phyloP scores from a whole-genome alignment of 2,329 filamentous ascomycete genomes.

The Aspergillus nomiae region DNA sequence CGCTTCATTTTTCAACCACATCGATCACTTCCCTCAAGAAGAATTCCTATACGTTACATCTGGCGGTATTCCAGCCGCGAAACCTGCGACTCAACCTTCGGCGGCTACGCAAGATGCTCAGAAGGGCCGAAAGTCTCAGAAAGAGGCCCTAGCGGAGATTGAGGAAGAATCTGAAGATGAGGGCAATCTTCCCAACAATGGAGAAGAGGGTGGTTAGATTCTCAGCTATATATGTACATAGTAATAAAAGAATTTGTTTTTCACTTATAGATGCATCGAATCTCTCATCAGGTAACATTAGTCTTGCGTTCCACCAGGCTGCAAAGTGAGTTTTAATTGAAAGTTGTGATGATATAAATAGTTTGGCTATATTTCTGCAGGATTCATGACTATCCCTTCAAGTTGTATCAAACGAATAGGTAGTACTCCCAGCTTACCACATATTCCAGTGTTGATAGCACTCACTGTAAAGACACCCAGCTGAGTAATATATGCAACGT shows the following conservation, averaged over 20 bases:
- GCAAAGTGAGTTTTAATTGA: too few relatives aligned
- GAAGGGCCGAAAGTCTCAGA: conserved; percentile 26
- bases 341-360: too few relatives aligned
- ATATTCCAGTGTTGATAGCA: too few relatives aligned
- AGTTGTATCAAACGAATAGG: too few relatives aligned
- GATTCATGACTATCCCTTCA: too few relatives aligned
- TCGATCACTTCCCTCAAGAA: conserved; percentile 71
- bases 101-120: conserved; percentile 6
- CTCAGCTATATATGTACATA: not conserved
- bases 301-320: too few relatives aligned
- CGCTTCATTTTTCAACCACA: conserved; percentile 75
- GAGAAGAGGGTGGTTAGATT: conserved; percentile 24
- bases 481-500: too few relatives aligned
- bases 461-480: too few relatives aligned
- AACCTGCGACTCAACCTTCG: conserved; percentile 30
- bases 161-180: conserved; percentile 36
- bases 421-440: too few relatives aligned
- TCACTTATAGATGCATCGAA: not conserved
- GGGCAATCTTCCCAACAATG: conserved; percentile 17
- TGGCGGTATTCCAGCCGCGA: conserved; percentile 64
- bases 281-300: not conserved
- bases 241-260: not conserved
- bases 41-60: conserved; percentile 76
- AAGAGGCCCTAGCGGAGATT: conserved; percentile 35
- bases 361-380: too few relatives aligned